Base-by-base conservation (phyloP, 306 rosid species). In the Vigna unguiculata region DNA sequence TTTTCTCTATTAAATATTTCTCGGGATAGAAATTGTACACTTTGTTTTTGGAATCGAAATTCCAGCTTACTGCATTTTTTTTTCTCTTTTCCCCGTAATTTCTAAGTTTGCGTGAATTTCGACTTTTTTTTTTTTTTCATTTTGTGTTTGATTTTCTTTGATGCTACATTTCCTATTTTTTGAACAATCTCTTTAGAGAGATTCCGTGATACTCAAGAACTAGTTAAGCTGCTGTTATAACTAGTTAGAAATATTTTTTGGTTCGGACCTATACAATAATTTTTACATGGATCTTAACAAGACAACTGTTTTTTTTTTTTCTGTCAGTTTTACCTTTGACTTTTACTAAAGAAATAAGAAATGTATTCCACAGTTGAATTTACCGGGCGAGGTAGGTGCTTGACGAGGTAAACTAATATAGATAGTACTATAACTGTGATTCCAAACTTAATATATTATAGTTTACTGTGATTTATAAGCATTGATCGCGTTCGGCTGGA, bases 331-430 rank as follows among this genome's bases (percentile, higher is more conserved):
- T 36, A 36, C 9, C 43, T 43, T 2, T 43, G 4, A 11, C 47
- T 43, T 43, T 43, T 43, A 15, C 2, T 47, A 14, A 15, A 47
- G 5, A 47, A 24, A n/a, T n/a, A 77, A 7, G 17, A 68, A 0
- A 9, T 4, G 32, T 3, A 38, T 38, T 40, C 10, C 25, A 38
- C 34, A 28, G 14, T n/a, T n/a, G 48, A n/a, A 78, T 34, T 46
- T 60, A 78, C 71, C 32, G 40, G 64, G 64, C 57, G 22, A 47
- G 77, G 17, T 22, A 4, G 14, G 59, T 55, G 48, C 9, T 77
- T 65, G 41, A 51, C 28, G 9, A 21, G 64, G 11, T 10, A 28
- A 22, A 52, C 34, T 13, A 13, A 32, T 2, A 7, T 9, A 36
- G 4, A 11, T 28, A 25, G 17, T 43, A 58, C 21, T 60, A 20